Conservation (phyloP, 371 early-diverging fungal genomes). For the Mucor piriformis region DNA sequence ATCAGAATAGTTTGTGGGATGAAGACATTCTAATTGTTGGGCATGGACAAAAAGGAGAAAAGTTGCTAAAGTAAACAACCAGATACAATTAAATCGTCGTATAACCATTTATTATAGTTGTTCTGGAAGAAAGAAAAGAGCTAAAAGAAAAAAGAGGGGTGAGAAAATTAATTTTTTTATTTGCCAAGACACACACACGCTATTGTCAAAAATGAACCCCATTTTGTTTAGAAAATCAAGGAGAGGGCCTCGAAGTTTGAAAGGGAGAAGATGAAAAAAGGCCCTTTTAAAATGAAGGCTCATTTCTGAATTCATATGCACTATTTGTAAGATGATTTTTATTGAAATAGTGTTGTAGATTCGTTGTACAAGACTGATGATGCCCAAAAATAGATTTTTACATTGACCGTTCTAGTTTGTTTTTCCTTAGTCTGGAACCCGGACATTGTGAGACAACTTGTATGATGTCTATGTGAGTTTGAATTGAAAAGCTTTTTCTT, state of each 20-base stretch:
- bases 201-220: too few relatives aligned
- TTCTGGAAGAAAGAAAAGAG: not conserved
- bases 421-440: not conserved
- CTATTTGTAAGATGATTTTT: too few relatives aligned
- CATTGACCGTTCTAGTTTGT: not conserved
- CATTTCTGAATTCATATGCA: too few relatives aligned
- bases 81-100: not conserved
- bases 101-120: not conserved
- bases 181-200: too few relatives aligned
- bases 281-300: too few relatives aligned
- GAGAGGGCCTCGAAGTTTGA: too few relatives aligned
- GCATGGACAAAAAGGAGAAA: not conserved
- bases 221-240: too few relatives aligned
- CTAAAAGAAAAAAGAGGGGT: not conserved
- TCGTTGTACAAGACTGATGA: not conserved
- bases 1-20: slow-evolving; percentile 25
- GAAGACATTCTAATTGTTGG: not conserved
- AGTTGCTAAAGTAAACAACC: not conserved
- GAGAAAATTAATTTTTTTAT: too few relatives aligned
- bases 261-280: too few relatives aligned
- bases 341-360: too few relatives aligned
- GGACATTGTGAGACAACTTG: too few relatives aligned
- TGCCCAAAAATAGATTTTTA: not conserved
- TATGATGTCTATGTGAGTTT: not conserved
- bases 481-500: not conserved